Conservation (phyloP, 2,329 filamentous ascomycete genomes). For the Diaporthe helianthi region DNA sequence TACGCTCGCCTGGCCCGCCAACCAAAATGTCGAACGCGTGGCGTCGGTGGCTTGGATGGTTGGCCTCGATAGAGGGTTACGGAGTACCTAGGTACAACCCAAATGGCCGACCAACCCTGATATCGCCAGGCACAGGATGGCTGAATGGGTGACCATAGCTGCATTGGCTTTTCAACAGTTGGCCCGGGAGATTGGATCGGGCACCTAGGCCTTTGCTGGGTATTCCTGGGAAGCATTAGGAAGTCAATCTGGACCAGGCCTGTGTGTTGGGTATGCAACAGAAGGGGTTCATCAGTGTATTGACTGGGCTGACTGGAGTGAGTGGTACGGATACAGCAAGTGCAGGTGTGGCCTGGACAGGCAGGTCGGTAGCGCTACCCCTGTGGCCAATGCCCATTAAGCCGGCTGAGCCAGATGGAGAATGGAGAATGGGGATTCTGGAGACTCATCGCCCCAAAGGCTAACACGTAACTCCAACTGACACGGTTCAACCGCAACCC, state of each 20-base stretch:
- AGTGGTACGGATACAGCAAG: too few species aligned
- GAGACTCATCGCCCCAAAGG: constrained; percentile 2
- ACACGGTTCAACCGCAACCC: constrained; percentile 27
- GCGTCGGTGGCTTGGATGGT: constrained; percentile 23
- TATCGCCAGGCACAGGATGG: neutral
- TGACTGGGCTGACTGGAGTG: neutral
- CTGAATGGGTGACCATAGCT: neutral
- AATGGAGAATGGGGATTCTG: constrained; percentile 13
- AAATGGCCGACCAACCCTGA: neutral
- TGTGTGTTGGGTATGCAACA: neutral
- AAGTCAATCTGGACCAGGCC: neutral
- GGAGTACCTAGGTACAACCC: neutral
- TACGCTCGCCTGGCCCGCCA: neutral
- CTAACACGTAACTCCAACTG: constrained; percentile 31
- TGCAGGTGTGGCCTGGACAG: neutral
- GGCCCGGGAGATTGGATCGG: neutral
- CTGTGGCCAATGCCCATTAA: constrained; percentile 1
- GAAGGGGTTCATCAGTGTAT: neutral
- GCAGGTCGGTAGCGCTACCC: constrained; percentile 11
- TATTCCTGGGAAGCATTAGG: neutral
- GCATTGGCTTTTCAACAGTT: neutral
- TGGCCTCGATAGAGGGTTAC: constrained; percentile 1
- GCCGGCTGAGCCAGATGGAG: neutral
- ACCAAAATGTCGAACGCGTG: constrained; percentile 11
- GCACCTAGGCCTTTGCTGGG: neutral